Evolutionary conservation across 495 filamentous ascomycete genomes (phyloP).

Genomic region (Rusavskia elegans): DNA sequence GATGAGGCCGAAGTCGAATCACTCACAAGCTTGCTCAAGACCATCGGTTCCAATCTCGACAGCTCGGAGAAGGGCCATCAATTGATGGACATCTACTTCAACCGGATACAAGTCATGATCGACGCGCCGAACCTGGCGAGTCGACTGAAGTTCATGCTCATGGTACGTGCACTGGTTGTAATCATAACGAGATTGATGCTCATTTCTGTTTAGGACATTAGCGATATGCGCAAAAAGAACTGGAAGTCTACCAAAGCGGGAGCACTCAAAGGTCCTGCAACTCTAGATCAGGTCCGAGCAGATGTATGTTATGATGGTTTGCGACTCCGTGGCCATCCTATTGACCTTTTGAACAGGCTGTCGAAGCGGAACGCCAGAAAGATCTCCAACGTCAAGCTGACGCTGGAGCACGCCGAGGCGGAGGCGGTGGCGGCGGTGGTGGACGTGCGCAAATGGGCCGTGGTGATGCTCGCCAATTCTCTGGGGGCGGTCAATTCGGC

Average conservation of each 20-base stretch:
- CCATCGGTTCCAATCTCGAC: slow-evolving; percentile 78
- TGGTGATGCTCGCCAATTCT: slow-evolving; percentile 73
- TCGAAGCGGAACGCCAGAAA: slow-evolving; percentile 48
- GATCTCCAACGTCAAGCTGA: slow-evolving; percentile 36
- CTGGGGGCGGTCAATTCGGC: slow-evolving; percentile 39
- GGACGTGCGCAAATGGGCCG: slow-evolving; percentile 59
- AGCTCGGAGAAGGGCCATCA: slow-evolving; percentile 58
- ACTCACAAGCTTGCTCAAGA: slow-evolving; percentile 78
- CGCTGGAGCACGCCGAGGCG: slow-evolving; percentile 20
- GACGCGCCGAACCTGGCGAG: slow-evolving; percentile 65
- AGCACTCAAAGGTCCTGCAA: slow-evolving; percentile 85
- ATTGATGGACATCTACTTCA: slow-evolving; percentile 91
- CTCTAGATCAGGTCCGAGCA: slow-evolving; percentile 74
- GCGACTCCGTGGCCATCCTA: background rate
- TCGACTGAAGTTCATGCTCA: slow-evolving; percentile 84
- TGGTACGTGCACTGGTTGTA: slow-evolving; percentile 34
- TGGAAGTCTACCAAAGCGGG: slow-evolving; percentile 68
- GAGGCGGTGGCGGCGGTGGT: slow-evolving; percentile 39
- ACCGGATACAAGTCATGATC: slow-evolving; percentile 65
- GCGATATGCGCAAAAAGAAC: slow-evolving; percentile 57
- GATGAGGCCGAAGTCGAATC: slow-evolving; percentile 95
- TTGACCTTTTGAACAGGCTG: slow-evolving; percentile 35
- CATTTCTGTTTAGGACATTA: slow-evolving; percentile 42
- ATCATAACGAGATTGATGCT: background rate
- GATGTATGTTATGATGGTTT: slow-evolving; percentile 38